phyloP scores from a whole-genome alignment of 1,139 yeast genomes.

The Zygosaccharomyces sapae region DNA sequence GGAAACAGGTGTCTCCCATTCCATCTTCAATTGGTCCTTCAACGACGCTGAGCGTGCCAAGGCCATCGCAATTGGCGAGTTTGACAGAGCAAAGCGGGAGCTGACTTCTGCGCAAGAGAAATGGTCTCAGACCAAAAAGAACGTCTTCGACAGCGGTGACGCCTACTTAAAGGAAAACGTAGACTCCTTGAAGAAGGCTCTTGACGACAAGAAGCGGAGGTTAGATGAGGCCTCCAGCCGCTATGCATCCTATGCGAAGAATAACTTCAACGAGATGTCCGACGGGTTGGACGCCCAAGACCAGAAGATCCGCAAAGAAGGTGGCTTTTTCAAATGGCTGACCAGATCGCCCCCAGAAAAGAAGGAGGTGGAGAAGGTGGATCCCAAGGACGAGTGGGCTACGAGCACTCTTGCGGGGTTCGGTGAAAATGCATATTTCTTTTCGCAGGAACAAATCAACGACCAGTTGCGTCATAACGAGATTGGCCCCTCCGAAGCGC shows the following conservation, averaged over 20 bases:
- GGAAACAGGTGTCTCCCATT: constrained; percentile 16
- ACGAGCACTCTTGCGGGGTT: constrained; percentile 39
- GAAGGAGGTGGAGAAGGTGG: constrained; percentile 6
- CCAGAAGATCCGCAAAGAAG: constrained; percentile 22
- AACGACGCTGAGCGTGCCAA: constrained; percentile 34
- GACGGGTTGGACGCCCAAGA: constrained; percentile 26
- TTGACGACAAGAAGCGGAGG: constrained; percentile 22
- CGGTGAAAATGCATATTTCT: constrained; percentile 43
- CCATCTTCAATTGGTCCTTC: constrained; percentile 34
- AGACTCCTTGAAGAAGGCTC: constrained; percentile 26
- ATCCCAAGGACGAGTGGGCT: constrained; percentile 15
- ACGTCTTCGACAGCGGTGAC: constrained; percentile 24
- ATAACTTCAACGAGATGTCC: constrained; percentile 31
- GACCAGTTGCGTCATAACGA: constrained; percentile 25
- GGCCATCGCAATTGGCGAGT: constrained; percentile 33
- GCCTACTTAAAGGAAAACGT: constrained; percentile 20
- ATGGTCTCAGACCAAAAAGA: constrained; percentile 20
- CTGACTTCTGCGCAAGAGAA: constrained; percentile 22
- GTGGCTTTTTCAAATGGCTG: constrained; percentile 24
- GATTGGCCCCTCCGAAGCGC: constrained; percentile 29
- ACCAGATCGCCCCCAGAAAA: constrained; percentile 13
- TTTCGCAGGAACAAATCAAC: constrained; percentile 41
- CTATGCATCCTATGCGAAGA: constrained; percentile 22
- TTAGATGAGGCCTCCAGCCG: constrained; percentile 26
- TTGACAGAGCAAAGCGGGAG: constrained; percentile 29